Base-by-base conservation (phyloP, 192 early-diverging fungal genomes). In the Mortierella alpina region DNA sequence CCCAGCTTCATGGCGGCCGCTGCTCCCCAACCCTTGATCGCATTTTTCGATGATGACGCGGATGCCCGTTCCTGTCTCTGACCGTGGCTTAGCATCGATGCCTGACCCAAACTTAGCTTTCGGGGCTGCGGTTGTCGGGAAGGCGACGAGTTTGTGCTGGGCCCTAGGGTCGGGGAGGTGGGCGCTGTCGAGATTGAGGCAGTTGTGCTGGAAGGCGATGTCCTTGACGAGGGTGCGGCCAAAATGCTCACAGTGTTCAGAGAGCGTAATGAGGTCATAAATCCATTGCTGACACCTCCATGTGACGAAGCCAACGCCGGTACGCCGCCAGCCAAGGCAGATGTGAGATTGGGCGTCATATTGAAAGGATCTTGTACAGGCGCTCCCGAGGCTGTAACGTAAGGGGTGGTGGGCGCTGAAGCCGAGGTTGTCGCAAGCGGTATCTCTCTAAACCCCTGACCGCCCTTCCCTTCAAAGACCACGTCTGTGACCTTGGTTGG, bases 401-500 rank as follows among this genome's bases (percentile, higher is more conserved):
- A 41, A 60, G 59, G 11, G 22, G 59, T 11, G 41, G 18, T 45
- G 15, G 60, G 11, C 6, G 60, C 9, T 41, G 60, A n/a, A 20
- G 14, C 12, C 5, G 60, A 45, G 0, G 60, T 20, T 20, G 54
- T 20, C 10, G 31, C 23, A 2, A 41, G 42, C 42, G 31, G 59
- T 14, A 41, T 42, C 12, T 9, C 59, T 5, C 17, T 52, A 15
- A 7, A 52, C 13, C 40, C 40, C 13, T 7, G 39, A 52, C 56
- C 47, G 5, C 55, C 10, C n/a, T 42, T 15, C 41, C 41, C 11
- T 31, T 75, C 71, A 62, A 62, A 75, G n/a, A 68, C 52, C 31
- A 76, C 51, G 14, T 76, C 73, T 8, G 66, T 76, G 41, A 69
- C 54, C 13, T 76, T 69, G 23, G 60, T 69, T 41, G 66, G 59